These are phyloP conservation scores for Malus fusca DNA, from an alignment of 306 rosid genomes.

Conservation along the genomic window DNA sequence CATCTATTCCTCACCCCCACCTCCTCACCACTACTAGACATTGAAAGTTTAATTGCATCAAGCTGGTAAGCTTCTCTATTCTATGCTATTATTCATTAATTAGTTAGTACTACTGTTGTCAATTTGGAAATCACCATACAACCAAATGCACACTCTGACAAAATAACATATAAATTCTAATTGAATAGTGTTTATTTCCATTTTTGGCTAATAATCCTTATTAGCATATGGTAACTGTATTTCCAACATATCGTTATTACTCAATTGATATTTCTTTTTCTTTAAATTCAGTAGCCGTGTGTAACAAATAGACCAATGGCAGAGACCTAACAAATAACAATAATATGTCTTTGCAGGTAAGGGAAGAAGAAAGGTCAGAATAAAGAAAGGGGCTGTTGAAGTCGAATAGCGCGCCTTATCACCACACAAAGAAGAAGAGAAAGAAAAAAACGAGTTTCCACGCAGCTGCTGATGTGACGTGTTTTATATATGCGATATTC, in stretches of 20 bases:
- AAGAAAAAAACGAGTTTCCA: constrained; percentile 16
- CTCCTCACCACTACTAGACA: constrained; percentile 60
- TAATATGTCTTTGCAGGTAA: constrained; percentile 22
- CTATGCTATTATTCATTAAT: not conserved
- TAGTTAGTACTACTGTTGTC: not conserved
- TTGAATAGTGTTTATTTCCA: not conserved
- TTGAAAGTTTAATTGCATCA: not conserved
- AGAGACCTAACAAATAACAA: not conserved
- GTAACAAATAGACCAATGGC: not conserved
- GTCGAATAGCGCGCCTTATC: not conserved
- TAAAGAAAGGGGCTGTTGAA: constrained; percentile 41
- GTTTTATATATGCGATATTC: not conserved
- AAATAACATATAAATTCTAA: not conserved
- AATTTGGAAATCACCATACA: not conserved
- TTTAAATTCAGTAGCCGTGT: not conserved
- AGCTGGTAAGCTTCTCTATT: constrained; percentile 27
- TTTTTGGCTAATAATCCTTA: not conserved
- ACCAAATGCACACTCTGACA: not conserved
- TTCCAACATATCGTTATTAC: not conserved
- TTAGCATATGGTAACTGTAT: not conserved
- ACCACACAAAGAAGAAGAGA: not conserved
- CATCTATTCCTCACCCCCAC: constrained; percentile 68
- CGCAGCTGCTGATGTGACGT: not conserved
- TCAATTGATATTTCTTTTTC: not conserved
- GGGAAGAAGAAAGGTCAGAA: constrained; percentile 24